Base-by-base conservation (phyloP, 2,329 filamentous ascomycete genomes). In the Claviceps paspali region DNA sequence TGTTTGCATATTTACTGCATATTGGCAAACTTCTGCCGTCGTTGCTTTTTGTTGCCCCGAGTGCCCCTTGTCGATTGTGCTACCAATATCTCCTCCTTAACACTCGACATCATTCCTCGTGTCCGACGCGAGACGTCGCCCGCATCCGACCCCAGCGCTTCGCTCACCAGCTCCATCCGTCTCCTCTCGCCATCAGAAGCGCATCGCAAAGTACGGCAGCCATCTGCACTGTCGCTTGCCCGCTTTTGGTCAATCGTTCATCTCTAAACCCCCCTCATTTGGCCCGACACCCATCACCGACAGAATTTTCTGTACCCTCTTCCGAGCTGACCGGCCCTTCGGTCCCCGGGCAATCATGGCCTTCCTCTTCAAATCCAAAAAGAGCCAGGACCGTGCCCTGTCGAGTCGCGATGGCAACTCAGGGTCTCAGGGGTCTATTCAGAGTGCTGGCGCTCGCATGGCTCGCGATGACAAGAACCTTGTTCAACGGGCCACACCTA, bases 361-460 rank as follows among this genome's bases (percentile, higher is more conserved):
- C 47, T 86, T 86, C 59, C 69, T 86, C 43, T 86, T 86, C 66
- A 84, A 84, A 59, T 82, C 78, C 39, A 86, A 85, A 62, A 85
- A 83, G 61, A 70, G 73, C 53, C 76, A 80, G 57, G 75, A 79
- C 49, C 72, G 76, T 53, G 63, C 62, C 40, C 54, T 70, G 46
- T 61, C 65, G 37, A 70, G 64, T 53, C 69, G 71, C 52, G 71
- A 76, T 51, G 69, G 65, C 36, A 61, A 59, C 42, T 51, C 60
- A 19, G 58, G 56, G 36, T 64, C 67, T 6, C 65, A 65, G 51
- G 64, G 61, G 36, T 68, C 63, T 26, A 56, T 70, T 30, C 63
- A 66, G 48, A 65, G 63, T 51, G 57, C 61, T 42, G 63, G 63
- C 41, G 59, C 61, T 47, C 65, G 69, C 48, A 50, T 53, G 11